Percentiles rank a stretch among this genome's conserved stretches.
Conservation (phyloP, 805 yeast genomes). For the Metschnikowia similis region DNA sequence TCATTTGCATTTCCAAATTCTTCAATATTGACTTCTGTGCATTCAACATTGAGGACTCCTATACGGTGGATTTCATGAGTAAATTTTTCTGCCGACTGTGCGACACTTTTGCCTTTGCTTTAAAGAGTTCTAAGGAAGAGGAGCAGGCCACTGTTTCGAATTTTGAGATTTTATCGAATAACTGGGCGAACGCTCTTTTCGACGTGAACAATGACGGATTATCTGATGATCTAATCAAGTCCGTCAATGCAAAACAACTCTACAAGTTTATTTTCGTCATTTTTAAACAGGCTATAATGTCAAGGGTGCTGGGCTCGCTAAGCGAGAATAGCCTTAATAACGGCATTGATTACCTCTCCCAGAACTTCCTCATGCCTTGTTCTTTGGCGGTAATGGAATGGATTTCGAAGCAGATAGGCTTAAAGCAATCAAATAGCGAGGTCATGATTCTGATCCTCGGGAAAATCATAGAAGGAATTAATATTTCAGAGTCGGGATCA, state of each 20-base stretch:
- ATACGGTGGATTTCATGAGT: conserved; percentile 30
- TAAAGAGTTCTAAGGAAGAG: conserved; percentile 19
- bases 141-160: conserved; percentile 28
- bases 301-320: conserved; percentile 52
- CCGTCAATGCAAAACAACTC: conserved; percentile 62
- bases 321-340: conserved; percentile 59
- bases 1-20: conserved; percentile 22
- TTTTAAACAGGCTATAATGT: conserved; percentile 65
- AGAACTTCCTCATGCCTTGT: conserved; percentile 65
- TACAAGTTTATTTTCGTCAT: conserved; percentile 67
- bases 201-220: conserved; percentile 66
- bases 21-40: conserved; percentile 26
- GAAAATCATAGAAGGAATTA: conserved; percentile 13
- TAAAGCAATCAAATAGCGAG: conserved; percentile 10
- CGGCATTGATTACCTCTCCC: conserved; percentile 84
- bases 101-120: conserved; percentile 25
- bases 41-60: conserved; percentile 26
- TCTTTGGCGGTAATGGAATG: conserved; percentile 36
- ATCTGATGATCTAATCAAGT: conserved; percentile 74
- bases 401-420: conserved; percentile 19
- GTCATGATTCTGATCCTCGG: conserved; percentile 11
- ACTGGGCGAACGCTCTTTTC: conserved; percentile 79
- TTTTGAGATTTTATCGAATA: conserved; percentile 40
- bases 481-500: conserved; percentile 6
- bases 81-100: conserved; percentile 29